These are phyloP conservation scores for Stachybotrys chartarum DNA, from an alignment of 2,329 filamentous ascomycete genomes.

Conservation along the genomic window DNA sequence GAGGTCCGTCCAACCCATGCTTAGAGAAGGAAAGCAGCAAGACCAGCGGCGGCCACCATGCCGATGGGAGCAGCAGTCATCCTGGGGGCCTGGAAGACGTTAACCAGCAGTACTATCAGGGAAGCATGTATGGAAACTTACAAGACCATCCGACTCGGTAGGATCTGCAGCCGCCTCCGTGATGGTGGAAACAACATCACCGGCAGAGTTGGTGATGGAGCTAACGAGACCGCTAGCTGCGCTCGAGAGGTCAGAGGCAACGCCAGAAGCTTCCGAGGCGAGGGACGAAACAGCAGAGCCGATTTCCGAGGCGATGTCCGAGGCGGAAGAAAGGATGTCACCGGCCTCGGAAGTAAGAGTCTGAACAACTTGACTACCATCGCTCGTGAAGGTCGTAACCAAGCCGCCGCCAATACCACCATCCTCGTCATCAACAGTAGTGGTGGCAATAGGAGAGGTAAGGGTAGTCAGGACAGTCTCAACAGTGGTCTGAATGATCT, in stretches of 20 bases:
- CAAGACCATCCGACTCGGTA: conserved; percentile 17
- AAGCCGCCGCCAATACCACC: conserved; percentile 9
- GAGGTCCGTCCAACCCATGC: conserved; percentile 1
- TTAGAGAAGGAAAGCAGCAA: conserved; percentile 43
- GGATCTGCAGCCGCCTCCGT: conserved; percentile 14
- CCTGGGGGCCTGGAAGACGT: conserved; percentile 22
- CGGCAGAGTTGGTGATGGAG: conserved; percentile 4
- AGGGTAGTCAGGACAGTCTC: conserved; percentile 24
- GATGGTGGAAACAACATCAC: conserved; percentile 9
- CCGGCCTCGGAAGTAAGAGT: conserved; percentile 4
- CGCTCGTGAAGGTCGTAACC: conserved; percentile 13
- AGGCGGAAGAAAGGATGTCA: background rate
- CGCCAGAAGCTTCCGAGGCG: conserved; percentile 4
- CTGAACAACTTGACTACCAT: conserved; percentile 4
- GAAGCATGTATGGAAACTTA: conserved; percentile 13
- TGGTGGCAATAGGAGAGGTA: conserved; percentile 28
- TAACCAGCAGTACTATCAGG: background rate
- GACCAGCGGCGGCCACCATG: conserved; percentile 40
- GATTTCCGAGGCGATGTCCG: conserved; percentile 15
- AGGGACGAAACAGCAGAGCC: conserved; percentile 15
- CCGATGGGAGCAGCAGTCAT: conserved; percentile 38
- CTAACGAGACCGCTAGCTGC: conserved; percentile 6
- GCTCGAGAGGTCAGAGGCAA: conserved; percentile 7
- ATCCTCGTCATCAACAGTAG: conserved; percentile 17
- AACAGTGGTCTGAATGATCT: conserved; percentile 26